Conservation (phyloP, 768 basidiomycete species). For the Auriculariales sp. region DNA sequence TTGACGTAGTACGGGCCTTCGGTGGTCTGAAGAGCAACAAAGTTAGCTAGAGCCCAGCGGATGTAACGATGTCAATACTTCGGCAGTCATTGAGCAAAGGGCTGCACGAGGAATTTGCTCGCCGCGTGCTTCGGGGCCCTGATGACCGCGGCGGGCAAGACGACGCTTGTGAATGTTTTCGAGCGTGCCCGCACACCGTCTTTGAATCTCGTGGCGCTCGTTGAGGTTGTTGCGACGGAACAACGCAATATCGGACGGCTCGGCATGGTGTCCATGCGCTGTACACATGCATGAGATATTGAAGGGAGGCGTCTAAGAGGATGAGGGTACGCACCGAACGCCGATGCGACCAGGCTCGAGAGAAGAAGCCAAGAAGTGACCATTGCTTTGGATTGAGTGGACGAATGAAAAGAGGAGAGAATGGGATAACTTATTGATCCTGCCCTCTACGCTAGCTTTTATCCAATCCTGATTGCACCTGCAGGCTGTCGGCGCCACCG, state of each 20-base stretch:
- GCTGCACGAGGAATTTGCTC: not conserved
- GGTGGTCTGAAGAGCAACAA: not conserved
- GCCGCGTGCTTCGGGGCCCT: not conserved
- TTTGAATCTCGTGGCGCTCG: not conserved
- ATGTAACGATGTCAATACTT: not conserved
- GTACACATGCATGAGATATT: not conserved
- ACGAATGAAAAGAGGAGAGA: not conserved
- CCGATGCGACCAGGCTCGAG: too few relatives aligned
- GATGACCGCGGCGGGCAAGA: not conserved
- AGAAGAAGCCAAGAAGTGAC: too few relatives aligned
- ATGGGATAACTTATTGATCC: not conserved
- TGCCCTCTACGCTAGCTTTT: too few relatives aligned
- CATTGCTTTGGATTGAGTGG: too few relatives aligned
- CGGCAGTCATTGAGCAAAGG: not conserved
- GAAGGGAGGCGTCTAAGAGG: not conserved
- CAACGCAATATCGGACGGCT: not conserved
- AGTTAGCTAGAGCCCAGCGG: not conserved
- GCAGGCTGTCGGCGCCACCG: too few relatives aligned
- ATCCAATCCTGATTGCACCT: too few relatives aligned
- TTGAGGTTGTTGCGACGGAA: not conserved
- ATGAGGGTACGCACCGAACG: not conserved
- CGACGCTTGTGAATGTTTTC: not conserved
- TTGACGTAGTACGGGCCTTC: constrained; percentile 1
- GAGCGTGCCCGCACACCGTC: not conserved
- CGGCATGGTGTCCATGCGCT: not conserved